Evolutionary conservation across 345 rosid species (phyloP).

Genomic region (Cardamine occulta): DNA sequence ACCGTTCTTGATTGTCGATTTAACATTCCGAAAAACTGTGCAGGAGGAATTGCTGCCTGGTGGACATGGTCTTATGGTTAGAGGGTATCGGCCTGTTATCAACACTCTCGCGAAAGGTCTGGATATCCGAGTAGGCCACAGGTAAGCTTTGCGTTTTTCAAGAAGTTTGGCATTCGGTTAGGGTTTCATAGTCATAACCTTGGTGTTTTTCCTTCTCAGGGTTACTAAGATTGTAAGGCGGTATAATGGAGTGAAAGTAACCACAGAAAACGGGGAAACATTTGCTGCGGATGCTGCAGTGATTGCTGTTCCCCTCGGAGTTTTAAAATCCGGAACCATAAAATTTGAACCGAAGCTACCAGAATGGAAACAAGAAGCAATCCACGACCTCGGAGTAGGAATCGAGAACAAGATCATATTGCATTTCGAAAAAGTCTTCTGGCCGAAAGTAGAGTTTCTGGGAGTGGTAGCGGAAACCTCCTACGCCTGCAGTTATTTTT

Average conservation of each 20-base stretch:
- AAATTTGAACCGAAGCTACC: conserved; percentile 85
- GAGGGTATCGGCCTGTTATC: conserved; percentile 95
- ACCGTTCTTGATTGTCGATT: not conserved
- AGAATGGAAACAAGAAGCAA: conserved; percentile 95
- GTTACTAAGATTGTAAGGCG: conserved; percentile 73
- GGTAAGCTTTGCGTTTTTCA: conserved; percentile 47
- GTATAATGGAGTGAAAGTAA: conserved; percentile 78
- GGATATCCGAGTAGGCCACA: conserved; percentile 80
- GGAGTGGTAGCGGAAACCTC: conserved; percentile 93
- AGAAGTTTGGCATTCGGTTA: not conserved
- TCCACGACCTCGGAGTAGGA: conserved; percentile 85
- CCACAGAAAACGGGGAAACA: conserved; percentile 68
- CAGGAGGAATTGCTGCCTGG: conserved; percentile 95
- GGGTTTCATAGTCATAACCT: conserved; percentile 6
- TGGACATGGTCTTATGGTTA: conserved; percentile 97
- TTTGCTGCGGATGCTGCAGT: conserved; percentile 86
- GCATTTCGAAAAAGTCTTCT: conserved; percentile 86
- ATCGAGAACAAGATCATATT: conserved; percentile 83
- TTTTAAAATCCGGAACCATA: conserved; percentile 68
- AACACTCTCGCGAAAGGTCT: conserved; percentile 96
- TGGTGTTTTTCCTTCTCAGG: conserved; percentile 42
- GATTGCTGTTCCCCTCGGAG: conserved; percentile 85
- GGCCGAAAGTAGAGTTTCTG: conserved; percentile 98
- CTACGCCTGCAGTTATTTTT: conserved; percentile 89
- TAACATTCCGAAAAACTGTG: conserved; percentile 11